Conservation (phyloP, 352 stramenopile species). For the Elongisporangium prolatum region DNA sequence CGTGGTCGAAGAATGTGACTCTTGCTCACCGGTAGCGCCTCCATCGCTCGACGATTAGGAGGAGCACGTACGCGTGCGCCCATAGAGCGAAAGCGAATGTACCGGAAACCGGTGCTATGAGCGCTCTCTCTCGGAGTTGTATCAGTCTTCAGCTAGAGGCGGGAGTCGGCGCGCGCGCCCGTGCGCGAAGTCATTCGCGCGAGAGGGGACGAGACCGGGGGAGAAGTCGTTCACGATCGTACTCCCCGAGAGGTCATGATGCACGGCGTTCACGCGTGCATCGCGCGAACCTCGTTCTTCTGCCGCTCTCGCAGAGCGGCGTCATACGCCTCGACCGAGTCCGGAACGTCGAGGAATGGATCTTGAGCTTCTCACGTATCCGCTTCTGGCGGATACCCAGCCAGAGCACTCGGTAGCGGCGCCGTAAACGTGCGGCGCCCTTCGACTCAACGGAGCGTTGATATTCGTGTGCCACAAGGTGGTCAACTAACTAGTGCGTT, state of each 20-base stretch:
- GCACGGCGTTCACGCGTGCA: too few species aligned
- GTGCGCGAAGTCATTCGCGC: too few species aligned
- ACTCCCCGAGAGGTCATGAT: too few species aligned
- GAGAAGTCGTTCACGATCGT: too few species aligned
- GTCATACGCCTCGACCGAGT: too few species aligned
- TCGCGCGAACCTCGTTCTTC: too few species aligned
- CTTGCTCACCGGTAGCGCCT: neutral
- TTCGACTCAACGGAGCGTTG: neutral
- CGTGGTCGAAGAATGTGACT: neutral
- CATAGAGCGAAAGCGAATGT: neutral
- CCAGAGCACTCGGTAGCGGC: too few species aligned
- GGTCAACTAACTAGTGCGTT: constrained; percentile 7
- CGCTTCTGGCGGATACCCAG: too few species aligned
- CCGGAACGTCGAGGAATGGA: constrained; percentile 6
- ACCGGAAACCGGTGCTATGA: neutral
- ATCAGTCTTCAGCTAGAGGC: neutral
- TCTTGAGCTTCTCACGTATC: neutral
- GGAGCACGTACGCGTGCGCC: neutral
- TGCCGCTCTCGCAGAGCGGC: too few species aligned
- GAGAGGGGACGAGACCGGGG: too few species aligned
- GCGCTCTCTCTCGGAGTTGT: neutral
- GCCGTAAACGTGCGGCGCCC: too few species aligned
- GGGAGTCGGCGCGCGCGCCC: too few species aligned
- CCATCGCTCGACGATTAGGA: constrained; percentile 1
- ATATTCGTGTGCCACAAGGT: constrained; percentile 8